Conservation (phyloP, 208 protist genomes). For the Leishmania major region DNA sequence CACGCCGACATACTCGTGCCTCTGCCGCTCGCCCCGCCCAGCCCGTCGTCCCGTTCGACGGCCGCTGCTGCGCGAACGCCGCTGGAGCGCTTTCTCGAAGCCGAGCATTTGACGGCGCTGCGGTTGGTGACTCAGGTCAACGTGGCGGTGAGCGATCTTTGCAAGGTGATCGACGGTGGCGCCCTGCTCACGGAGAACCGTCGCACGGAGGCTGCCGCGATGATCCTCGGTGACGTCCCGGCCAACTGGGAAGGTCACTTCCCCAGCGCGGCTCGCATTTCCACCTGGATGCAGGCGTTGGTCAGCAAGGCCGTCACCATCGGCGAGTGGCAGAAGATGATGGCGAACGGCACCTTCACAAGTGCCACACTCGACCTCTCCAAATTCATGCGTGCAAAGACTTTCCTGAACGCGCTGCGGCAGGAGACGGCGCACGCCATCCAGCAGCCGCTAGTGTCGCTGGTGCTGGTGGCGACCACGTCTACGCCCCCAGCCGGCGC, state of each 20-base stretch:
- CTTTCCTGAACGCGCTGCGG: conserved; percentile 96
- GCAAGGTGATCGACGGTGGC: conserved; percentile 88
- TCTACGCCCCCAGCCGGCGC: conserved; percentile 56
- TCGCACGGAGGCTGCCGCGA: conserved; percentile 64
- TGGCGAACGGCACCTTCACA: conserved; percentile 69
- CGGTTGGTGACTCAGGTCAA: conserved; percentile 82
- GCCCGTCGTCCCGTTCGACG: conserved; percentile 3
- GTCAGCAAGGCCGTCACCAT: conserved; percentile 81
- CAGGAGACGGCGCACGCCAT: conserved; percentile 92
- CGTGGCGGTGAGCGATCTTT: conserved; percentile 72
- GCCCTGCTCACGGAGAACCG: conserved; percentile 86
- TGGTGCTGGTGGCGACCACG: conserved; percentile 63
- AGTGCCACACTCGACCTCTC: conserved; percentile 74
- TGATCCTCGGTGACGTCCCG: conserved; percentile 91
- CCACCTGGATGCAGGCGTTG: conserved; percentile 90
- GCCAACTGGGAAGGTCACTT: conserved; percentile 89
- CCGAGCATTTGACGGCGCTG: conserved; percentile 83
- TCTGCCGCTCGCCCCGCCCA: conserved; percentile 19
- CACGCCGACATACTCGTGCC: conserved; percentile 65
- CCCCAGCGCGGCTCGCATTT: conserved; percentile 73
- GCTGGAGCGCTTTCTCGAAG: conserved; percentile 87
- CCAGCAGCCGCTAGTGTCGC: conserved; percentile 78
- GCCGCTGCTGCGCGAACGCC: conserved; percentile 49
- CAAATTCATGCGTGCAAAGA: conserved; percentile 91
- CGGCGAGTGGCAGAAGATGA: conserved; percentile 60